Base-by-base conservation (phyloP, 2,329 filamentous ascomycete species). In the Trichoderma sp. region DNA sequence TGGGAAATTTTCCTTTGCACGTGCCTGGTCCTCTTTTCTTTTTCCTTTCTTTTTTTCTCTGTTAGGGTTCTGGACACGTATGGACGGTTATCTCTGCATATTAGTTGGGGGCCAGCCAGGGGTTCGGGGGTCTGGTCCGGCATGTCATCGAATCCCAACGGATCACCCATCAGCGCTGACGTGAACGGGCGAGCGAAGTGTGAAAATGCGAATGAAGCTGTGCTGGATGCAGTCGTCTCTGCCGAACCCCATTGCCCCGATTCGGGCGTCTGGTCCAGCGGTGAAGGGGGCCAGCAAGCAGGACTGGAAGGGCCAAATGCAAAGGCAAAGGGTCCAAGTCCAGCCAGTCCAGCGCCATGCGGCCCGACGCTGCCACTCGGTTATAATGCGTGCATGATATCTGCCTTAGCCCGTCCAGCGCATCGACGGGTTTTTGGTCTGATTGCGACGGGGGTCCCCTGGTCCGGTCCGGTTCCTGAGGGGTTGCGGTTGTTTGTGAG, bases 371-470 rank as follows among this genome's bases (percentile, higher is more conserved):
- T 63, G 60, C 60, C 60, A 63, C 60, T 71, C 66, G 66, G 74
- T 75, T 75, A 75, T 75, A 75, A 75, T 72, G 74, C 67, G 60
- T 72, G 74, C 74, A 75, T 68, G 64, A 76, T 63, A 59, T 68
- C 53, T 69, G 62, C 62, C 41, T 71, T 75, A 66, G 74, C 59
- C 59, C 65, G 73, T 75, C 73, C 74, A 72, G 62, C 67, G 60
- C 60, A 75, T 75, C 65, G 64, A 75, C 53, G 72, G 60, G 21
- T 29, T 45, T 18, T 53, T 53, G 45, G 50, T 56, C 14, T 68
- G 64, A 62, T 53, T 29, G 56, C 27, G 63, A 62, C 53, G 33
- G 21, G 64, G 74, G 65, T 50, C 45, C 45, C 74, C 74, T 66
- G 45, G 45, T 53, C 45, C 9, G 73, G 65, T 35, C 45, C 62